A percentile compares a stretch with the other conserved stretches of the same genome.
phyloP scores from a whole-genome alignment of 768 basidiomycete species.

The Suillus subluteus region DNA sequence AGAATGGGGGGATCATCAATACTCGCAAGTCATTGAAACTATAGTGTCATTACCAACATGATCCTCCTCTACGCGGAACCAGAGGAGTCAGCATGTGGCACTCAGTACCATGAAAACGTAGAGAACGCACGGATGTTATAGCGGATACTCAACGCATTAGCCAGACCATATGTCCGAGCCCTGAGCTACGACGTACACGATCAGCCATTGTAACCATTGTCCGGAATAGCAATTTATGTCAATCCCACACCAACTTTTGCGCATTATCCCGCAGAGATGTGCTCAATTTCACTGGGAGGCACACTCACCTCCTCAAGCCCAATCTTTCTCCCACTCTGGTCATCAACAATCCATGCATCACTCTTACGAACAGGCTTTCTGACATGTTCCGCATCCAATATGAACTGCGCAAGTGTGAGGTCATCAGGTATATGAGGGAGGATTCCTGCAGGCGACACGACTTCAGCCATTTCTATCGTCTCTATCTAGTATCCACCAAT shows the following conservation, averaged over 20 bases:
- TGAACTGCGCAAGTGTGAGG: slow-evolving; percentile 41
- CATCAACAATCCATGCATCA: slow-evolving; percentile 47
- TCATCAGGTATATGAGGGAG: slow-evolving; percentile 42
- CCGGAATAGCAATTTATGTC: not conserved
- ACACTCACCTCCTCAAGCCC: slow-evolving; percentile 40
- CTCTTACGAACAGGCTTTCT: slow-evolving; percentile 28
- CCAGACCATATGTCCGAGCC: slow-evolving; percentile 39
- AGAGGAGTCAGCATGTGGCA: slow-evolving; percentile 3
- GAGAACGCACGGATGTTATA: slow-evolving; percentile 38
- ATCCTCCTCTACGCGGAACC: slow-evolving; percentile 34
- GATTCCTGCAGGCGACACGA: slow-evolving; percentile 31
- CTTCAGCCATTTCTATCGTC: slow-evolving; percentile 27
- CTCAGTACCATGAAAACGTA: not conserved
- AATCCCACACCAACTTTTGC: not conserved
- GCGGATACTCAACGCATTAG: slow-evolving; percentile 39
- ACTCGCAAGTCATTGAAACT: not conserved
- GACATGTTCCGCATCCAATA: slow-evolving; percentile 39
- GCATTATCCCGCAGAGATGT: not conserved
- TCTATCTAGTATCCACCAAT: slow-evolving; percentile 1
- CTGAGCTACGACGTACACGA: slow-evolving; percentile 33
- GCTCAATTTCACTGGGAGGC: not conserved
- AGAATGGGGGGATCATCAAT: slow-evolving; percentile 3
- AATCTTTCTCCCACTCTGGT: slow-evolving; percentile 39
- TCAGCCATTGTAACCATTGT: not conserved
- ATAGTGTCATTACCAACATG: slow-evolving; percentile 39